Base-by-base conservation (phyloP, 2,329 filamentous ascomycete species). In the Fusarium veterinarium region DNA sequence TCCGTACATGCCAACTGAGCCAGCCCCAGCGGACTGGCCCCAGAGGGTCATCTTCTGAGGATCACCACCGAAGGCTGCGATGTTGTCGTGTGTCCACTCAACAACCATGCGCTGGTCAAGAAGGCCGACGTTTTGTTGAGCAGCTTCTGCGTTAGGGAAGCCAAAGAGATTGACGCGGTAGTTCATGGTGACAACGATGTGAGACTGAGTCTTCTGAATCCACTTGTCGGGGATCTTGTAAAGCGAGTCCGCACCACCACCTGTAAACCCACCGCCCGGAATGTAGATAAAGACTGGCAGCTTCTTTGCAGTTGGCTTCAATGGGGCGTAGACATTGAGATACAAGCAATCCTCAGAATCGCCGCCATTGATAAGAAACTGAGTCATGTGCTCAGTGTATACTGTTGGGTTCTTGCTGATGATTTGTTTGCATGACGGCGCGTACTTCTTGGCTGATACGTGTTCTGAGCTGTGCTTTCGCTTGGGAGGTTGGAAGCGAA, bases 41-140 rank as follows among this genome's bases (percentile, higher is more conserved):
- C 64, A 67, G 6, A 67, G 52, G 8, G 42, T 37, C 64, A 67
- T 67, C 10, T 25, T 42, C 0, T 67, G 20, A 3, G 45, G 20
- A 1, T 67, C 52, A 2, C 64, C 64, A 1, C 64, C 62, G 12
- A 67, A 67, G 0, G 45, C 62, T 3, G 12, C 38, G 0, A 67
- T 51, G 14, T 67, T 67, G 13, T 67, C 64, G 1, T 45, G 62
- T 12, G 46, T n/a, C 64, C 64, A 67, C 17, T 67, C 62, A 25
- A 67, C 64, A 2, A 67, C 64, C 64, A 67, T 67, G 33, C 64
- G 62, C n/a, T 67, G 62, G 23, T 67, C 64, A 1, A 67, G 52
- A 4, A 67, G 5, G 3, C 64, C 64, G 5, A 52, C 64, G 6
- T 67, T 67, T 37, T 67, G 35, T 13, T 60, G 62, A 3, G 64